Evolutionary conservation across 768 basidiomycete genomes (phyloP).

Genomic region (Boletus tomentosulus): DNA sequence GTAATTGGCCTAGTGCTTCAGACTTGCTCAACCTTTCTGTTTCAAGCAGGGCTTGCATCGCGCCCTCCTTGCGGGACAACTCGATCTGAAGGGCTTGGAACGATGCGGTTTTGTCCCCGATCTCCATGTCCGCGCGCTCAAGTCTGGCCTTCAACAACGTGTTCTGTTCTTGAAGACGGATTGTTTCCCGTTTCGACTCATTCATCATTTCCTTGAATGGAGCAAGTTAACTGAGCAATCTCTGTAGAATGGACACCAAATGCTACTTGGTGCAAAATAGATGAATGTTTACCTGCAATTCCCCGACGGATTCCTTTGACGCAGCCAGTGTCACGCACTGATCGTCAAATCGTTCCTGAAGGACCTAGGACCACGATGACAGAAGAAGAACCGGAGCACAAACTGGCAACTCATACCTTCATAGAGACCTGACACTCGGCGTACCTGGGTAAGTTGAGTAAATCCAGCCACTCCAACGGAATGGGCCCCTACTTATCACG

Average conservation of each 20-base stretch:
- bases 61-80: constrained; percentile 25
- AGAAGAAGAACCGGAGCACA: neutral
- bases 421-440: constrained; percentile 17
- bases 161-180: constrained; percentile 22
- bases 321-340: constrained; percentile 50
- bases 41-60: constrained; percentile 19
- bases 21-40: constrained; percentile 19
- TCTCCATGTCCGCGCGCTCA: constrained; percentile 8
- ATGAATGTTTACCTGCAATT: constrained; percentile 40
- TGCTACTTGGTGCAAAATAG: constrained; percentile 3
- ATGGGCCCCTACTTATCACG: constrained; percentile 25
- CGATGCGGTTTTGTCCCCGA: constrained; percentile 7
- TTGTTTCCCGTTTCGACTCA: constrained; percentile 15
- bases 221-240: neutral
- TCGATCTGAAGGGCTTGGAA: constrained; percentile 19
- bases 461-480: neutral
- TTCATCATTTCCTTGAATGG: constrained; percentile 13
- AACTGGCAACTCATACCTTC: constrained; percentile 17
- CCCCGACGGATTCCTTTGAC: constrained; percentile 51
- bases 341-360: constrained; percentile 60
- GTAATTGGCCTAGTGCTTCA: constrained; percentile 16
- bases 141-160: constrained; percentile 11
- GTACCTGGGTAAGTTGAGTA: constrained; percentile 12
- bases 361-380: constrained; percentile 28
- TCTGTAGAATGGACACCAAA: constrained; percentile 10